Base-by-base conservation (phyloP, 306 rosid genomes). In the Cucurbita pepo region DNA sequence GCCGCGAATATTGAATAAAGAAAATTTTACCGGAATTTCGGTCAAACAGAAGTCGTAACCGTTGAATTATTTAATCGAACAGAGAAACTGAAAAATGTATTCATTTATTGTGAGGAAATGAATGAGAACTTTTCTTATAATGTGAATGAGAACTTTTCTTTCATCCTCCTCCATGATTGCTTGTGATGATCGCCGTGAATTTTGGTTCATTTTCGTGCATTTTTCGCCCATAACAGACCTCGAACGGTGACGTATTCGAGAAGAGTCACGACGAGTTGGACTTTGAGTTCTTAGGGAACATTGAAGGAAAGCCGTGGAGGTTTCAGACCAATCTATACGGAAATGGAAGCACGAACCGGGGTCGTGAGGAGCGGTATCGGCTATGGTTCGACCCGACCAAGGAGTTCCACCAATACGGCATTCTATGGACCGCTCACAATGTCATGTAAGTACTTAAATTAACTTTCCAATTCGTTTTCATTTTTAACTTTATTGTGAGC, bases 241-340 rank as follows among this genome's bases (percentile, higher is more conserved):
- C 99, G 16, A 94, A 94, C 81, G 97, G 88, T 5, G 97, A 89
- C 51, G 89, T 89, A 50, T 94, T 89, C 34, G 88, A 89, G 86
- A 94, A 94, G 80, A 73, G 66, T 10, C 99, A 94, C 76, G 99
- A 94, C 36, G 99, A 94, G 74, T 76, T 94, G 78, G 99, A 94
- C 84, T 91, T 94, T 30, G 99, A 94, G 80, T 94, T 94, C 75
- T 69, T 94, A 56, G 99, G 99, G 1, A 94, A 91, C 79, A 38
- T 86, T 1, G 87, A 78, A 19, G 92, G 97, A 30, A 88, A 94
- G 77, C 95, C 99, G 15, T 94, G 99, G 99, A 75, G 92, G 79
- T 94, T 94, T 67, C 99, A 94, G 82, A 94, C 99, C 13, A 94
- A 94, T 56, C 59, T 91, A 55, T 94, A 94, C 69, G 99, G 99